Conservation (phyloP, 140 eudicot species). For the Flaveria floridana region DNA sequence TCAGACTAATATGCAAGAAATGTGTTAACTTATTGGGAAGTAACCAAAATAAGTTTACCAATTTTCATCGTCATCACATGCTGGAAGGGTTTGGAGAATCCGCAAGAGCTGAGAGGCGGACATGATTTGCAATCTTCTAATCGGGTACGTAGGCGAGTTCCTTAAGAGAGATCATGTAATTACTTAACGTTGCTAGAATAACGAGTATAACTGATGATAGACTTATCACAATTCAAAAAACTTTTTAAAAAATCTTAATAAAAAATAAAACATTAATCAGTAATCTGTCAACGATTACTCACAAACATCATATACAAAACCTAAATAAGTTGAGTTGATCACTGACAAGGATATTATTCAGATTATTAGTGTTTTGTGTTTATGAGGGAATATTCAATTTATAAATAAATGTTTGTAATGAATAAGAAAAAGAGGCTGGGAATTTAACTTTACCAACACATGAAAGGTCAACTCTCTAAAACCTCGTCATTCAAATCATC, state of each 20-base stretch:
- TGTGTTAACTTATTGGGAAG: neutral
- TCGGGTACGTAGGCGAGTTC: neutral
- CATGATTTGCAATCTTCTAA: conserved; percentile 37
- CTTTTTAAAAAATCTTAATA: neutral
- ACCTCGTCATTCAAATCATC: too few species aligned
- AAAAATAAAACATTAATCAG: neutral
- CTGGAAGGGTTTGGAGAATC: conserved; percentile 52
- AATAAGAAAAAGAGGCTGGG: conserved; percentile 16
- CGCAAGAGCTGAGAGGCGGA: conserved; percentile 64
- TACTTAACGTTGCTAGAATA: too few species aligned
- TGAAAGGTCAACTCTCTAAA: neutral
- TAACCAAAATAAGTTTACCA: conserved; percentile 39
- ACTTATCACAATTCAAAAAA: too few species aligned
- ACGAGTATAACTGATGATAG: too few species aligned
- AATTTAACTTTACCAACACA: conserved; percentile 22
- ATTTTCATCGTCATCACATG: conserved; percentile 35
- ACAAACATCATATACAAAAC: neutral
- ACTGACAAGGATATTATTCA: too few species aligned
- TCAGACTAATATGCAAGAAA: neutral
- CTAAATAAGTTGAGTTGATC: neutral
- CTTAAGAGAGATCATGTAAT: too few species aligned
- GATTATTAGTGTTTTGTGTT: neutral
- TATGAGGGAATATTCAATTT: neutral
- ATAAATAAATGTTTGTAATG: neutral
- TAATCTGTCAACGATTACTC: too few species aligned